Conservation (phyloP, 2,329 filamentous ascomycete genomes). For the Colletotrichum tamarilloi region DNA sequence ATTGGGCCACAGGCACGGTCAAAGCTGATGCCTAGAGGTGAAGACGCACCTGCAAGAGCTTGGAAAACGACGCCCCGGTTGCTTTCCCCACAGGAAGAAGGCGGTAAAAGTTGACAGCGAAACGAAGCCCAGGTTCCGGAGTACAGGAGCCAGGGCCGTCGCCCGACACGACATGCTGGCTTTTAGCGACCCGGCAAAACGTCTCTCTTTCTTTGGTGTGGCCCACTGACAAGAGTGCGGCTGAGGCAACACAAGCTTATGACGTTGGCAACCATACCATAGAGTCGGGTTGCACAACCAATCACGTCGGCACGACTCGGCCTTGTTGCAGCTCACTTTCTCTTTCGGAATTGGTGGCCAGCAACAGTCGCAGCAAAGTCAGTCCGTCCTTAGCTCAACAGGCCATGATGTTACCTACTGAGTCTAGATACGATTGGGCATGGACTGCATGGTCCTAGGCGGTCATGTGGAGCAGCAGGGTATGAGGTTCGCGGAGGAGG, state of each 20-base stretch:
- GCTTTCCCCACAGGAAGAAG: conserved; percentile 18
- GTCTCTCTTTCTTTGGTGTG: conserved; percentile 8
- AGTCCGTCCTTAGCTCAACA: conserved; percentile 1
- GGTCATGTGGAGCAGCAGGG: conserved; percentile 29
- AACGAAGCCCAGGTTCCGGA: conserved; percentile 18
- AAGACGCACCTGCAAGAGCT: conserved; percentile 9
- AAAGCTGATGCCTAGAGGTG: conserved; percentile 4
- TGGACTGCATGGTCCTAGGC: conserved; percentile 11
- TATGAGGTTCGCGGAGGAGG: not conserved
- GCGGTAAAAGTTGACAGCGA: conserved; percentile 6
- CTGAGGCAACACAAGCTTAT: conserved; percentile 25
- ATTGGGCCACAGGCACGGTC: conserved; percentile 11
- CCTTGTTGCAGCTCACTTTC: conserved; percentile 20
- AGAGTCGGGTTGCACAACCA: conserved; percentile 15
- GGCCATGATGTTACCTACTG: conserved; percentile 10
- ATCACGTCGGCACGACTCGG: conserved; percentile 19
- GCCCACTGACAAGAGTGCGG: conserved; percentile 29
- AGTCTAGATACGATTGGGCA: conserved; percentile 20
- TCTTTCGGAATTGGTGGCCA: conserved; percentile 28
- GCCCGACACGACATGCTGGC: conserved; percentile 17
- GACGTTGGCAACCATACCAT: conserved; percentile 21
- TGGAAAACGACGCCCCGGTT: not conserved
- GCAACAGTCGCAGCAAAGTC: conserved; percentile 9
- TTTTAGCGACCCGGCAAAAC: not conserved
- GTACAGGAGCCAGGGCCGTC: conserved; percentile 13